A percentile compares a stretch with the other conserved stretches of the same genome.
phyloP scores from a whole-genome alignment of 2,329 filamentous ascomycete genomes.

The Xylaria sp. region DNA sequence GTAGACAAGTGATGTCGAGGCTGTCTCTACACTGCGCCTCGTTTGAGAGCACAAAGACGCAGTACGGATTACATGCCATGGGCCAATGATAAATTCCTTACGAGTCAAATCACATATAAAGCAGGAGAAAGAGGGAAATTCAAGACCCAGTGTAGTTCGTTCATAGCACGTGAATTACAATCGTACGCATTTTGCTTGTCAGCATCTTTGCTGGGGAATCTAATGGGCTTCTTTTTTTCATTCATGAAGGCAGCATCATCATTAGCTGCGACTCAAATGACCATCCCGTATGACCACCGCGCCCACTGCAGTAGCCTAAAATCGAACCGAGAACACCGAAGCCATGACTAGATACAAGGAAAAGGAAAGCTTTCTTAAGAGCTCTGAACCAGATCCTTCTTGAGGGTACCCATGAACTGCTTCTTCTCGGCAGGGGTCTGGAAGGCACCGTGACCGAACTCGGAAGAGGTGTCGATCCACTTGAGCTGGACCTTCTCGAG shows the following conservation, averaged over 20 bases:
- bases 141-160: not conserved
- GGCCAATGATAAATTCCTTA: not conserved
- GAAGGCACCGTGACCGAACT: conserved; percentile 99
- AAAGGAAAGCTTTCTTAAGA: conserved; percentile 36
- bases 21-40: not conserved
- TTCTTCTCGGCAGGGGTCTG: conserved; percentile 98
- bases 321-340: conserved; percentile 52
- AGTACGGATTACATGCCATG: not conserved
- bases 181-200: not conserved
- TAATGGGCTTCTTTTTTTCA: conserved; percentile 27
- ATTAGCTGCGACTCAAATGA: conserved; percentile 34
- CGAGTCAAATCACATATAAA: not conserved
- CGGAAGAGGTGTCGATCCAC: conserved; percentile 99
- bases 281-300: conserved; percentile 30
- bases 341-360: conserved; percentile 46
- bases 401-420: conserved; percentile 95
- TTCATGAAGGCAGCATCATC: conserved; percentile 30
- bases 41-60: not conserved
- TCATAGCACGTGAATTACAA: not conserved
- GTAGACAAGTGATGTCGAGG: too few species aligned
- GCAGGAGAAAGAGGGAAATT: not conserved
- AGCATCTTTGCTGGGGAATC: conserved; percentile 15
- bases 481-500: conserved; percentile 99
- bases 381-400: conserved; percentile 76
- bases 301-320: conserved; percentile 33